Percentiles rank a stretch among this genome's conserved stretches.
Evolutionary conservation across 192 early-diverging fungal genomes (phyloP).

Genomic region (Coemansia sp.): DNA sequence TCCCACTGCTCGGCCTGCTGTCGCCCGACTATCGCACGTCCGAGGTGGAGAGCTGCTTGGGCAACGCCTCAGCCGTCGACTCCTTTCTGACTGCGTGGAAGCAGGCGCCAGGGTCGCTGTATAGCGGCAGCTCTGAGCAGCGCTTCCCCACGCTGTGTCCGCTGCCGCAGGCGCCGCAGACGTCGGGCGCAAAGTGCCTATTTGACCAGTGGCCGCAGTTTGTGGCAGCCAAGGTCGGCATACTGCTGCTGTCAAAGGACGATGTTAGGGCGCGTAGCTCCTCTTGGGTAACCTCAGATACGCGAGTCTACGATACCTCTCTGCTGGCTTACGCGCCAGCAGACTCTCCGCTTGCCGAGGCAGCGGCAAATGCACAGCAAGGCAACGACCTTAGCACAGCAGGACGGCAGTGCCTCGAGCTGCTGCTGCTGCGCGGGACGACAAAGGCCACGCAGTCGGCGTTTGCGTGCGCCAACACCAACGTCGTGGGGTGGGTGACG

Average conservation of each 20-base stretch:
- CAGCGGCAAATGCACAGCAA: background rate
- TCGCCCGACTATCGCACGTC: constrained; percentile 12
- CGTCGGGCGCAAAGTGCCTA: constrained; percentile 33
- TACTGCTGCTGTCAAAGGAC: constrained; percentile 31
- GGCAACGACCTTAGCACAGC: constrained; percentile 36
- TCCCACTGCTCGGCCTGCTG: constrained; percentile 44
- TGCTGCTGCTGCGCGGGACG: constrained; percentile 46
- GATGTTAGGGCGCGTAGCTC: constrained; percentile 24
- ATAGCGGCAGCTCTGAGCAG: constrained; percentile 2
- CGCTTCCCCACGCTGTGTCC: constrained; percentile 39
- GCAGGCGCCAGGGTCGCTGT: constrained; percentile 24
- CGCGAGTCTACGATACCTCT: constrained; percentile 41
- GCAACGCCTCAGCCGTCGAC: constrained; percentile 10
- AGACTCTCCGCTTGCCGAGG: constrained; percentile 8
- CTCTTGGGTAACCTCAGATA: constrained; percentile 44
- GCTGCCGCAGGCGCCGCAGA: constrained; percentile 54
- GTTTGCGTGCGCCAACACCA: constrained; percentile 57
- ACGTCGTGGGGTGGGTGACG: constrained; percentile 54
- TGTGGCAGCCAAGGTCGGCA: constrained; percentile 32
- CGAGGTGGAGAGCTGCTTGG: constrained; percentile 15
- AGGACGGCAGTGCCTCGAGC: constrained; percentile 41
- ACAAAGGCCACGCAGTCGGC: constrained; percentile 39
- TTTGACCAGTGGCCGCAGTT: constrained; percentile 33
- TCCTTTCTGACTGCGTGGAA: constrained; percentile 34
- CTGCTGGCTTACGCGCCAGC: constrained; percentile 33